These are phyloP conservation scores for Eucalyptus coolabah DNA, from an alignment of 345 rosid species.

Conservation along the genomic window DNA sequence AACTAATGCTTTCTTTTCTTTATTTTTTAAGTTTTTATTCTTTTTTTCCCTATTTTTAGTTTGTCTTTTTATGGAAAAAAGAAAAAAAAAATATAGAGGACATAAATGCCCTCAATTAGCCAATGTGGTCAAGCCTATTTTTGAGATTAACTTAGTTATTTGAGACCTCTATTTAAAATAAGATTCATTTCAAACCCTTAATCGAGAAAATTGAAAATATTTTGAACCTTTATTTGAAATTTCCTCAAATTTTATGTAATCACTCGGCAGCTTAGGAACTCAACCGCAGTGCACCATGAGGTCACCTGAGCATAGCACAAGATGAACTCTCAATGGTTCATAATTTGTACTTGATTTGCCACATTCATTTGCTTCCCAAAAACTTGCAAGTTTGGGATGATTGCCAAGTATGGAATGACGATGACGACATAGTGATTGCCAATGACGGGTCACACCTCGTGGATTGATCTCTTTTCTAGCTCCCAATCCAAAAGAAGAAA, in stretches of 20 bases:
- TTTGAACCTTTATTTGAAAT: no score
- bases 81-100: no score
- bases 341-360: background rate
- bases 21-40: no score
- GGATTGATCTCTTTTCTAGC: background rate
- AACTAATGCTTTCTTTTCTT: no score
- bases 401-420: background rate
- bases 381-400: background rate
- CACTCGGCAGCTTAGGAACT: background rate
- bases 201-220: no score
- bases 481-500: background rate
- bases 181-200: no score
- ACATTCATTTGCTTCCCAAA: background rate
- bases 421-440: background rate
- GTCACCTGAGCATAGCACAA: background rate
- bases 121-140: no score
- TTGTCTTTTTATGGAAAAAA: no score
- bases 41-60: no score
- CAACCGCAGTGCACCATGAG: background rate
- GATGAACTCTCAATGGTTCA: background rate
- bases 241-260: background rate
- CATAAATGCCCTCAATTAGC: no score
- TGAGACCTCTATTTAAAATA: accelerated
- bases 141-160: no score
- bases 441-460: background rate